Evolutionary conservation across 164 flowering plant genomes (phyloP).

Genomic region (Saururus chinensis): DNA sequence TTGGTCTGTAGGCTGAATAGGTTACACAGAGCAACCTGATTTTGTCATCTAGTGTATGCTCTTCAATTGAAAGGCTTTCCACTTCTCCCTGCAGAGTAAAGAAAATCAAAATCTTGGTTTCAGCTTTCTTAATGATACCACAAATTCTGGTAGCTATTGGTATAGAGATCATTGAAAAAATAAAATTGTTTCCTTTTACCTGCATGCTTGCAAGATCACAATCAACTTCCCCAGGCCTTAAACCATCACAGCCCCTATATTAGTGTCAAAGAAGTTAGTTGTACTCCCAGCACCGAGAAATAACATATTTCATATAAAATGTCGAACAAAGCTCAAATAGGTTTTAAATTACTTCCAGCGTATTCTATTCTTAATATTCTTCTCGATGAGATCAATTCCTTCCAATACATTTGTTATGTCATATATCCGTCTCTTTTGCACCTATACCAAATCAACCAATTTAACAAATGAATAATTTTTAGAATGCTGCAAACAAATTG

Average conservation of each 20-base stretch:
- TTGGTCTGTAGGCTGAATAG: background rate
- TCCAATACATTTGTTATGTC: conserved; percentile 96
- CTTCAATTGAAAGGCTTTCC: conserved; percentile 65
- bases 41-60: conserved; percentile 57
- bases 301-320: background rate
- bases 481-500: background rate
- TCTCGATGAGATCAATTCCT: conserved; percentile 95
- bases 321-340: background rate
- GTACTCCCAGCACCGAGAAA: background rate
- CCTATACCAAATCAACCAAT: conserved; percentile 33
- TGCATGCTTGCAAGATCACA: conserved; percentile 41
- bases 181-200: conserved; percentile 29
- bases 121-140: background rate
- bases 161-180: background rate
- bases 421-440: conserved; percentile 92
- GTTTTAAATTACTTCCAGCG: conserved; percentile 72
- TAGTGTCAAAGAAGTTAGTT: conserved; percentile 6
- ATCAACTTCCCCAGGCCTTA: conserved; percentile 50
- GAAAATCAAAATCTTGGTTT: background rate
- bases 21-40: conserved; percentile 28
- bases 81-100: conserved; percentile 60
- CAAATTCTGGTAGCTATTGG: background rate
- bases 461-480: background rate
- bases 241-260: conserved; percentile 60
- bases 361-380: conserved; percentile 89